A percentile compares a stretch with the other conserved stretches of the same genome.
phyloP scores from a whole-genome alignment of 2,329 filamentous ascomycete species.

The Coniella vitis region DNA sequence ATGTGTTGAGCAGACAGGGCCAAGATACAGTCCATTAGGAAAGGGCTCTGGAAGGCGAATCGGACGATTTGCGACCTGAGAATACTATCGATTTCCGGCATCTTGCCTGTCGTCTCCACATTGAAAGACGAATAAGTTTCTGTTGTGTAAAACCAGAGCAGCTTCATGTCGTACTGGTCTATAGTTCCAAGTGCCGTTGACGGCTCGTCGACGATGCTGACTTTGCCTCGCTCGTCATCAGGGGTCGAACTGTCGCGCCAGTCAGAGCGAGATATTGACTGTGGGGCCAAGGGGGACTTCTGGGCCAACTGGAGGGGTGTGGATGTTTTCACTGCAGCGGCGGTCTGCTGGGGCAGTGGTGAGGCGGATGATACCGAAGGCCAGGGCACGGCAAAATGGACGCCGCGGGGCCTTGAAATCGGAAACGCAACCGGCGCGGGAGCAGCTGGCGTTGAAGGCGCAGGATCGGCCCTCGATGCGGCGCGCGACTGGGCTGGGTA shows the following conservation, averaged over 20 bases:
- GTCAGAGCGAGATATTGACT: conserved; percentile 5
- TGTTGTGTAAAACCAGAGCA: conserved; percentile 49
- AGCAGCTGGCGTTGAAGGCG: background rate
- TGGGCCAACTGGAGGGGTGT: background rate
- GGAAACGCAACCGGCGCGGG: background rate
- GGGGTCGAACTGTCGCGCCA: conserved; percentile 5
- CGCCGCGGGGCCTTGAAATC: background rate
- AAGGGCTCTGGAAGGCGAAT: conserved; percentile 44
- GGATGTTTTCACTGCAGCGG: conserved; percentile 1
- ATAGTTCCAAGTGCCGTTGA: conserved; percentile 28
- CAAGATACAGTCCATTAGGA: conserved; percentile 49
- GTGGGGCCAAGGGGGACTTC: background rate
- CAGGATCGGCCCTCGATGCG: conserved; percentile 6
- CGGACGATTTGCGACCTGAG: conserved; percentile 41
- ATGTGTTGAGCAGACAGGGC: conserved; percentile 45
- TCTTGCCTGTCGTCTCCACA: conserved; percentile 29
- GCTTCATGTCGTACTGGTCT: conserved; percentile 41
- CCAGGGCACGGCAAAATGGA: background rate
- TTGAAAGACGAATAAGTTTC: conserved; percentile 41
- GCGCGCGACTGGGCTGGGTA: conserved; percentile 28
- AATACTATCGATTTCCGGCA: conserved; percentile 32
- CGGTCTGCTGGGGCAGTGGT: conserved; percentile 9
- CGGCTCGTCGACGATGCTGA: conserved; percentile 29
- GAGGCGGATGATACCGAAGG: conserved; percentile 6
- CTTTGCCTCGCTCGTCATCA: conserved; percentile 20